phyloP scores from a whole-genome alignment of 2,329 filamentous ascomycete species.

The Periconia sp. region DNA sequence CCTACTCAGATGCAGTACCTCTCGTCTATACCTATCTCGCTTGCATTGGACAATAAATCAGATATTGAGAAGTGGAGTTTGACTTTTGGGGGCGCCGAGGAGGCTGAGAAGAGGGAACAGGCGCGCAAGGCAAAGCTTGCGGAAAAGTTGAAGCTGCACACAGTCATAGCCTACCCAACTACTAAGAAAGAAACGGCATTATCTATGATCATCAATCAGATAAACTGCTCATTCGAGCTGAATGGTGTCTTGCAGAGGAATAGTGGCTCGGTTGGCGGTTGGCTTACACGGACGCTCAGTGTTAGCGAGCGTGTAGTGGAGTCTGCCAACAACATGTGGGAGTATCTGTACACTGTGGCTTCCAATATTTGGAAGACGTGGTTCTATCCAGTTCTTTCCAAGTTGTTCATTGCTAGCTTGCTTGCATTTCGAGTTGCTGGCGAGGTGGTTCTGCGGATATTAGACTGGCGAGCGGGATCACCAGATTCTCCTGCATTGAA shows the following conservation, averaged over 20 bases:
- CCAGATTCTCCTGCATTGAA: constrained; percentile 84
- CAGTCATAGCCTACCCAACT: constrained; percentile 72
- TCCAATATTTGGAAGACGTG: constrained; percentile 74
- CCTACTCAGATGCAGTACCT: constrained; percentile 95
- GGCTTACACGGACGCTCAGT: constrained; percentile 81
- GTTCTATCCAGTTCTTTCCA: constrained; percentile 73
- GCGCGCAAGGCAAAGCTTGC: constrained; percentile 68
- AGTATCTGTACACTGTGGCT: constrained; percentile 68
- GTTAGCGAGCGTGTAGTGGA: constrained; percentile 94
- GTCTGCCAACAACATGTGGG: constrained; percentile 83
- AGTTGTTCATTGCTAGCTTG: constrained; percentile 73
- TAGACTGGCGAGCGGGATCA: constrained; percentile 77
- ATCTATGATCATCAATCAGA: constrained; percentile 81
- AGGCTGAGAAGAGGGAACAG: constrained; percentile 70
- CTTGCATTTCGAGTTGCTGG: constrained; percentile 78
- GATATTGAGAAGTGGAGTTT: constrained; percentile 43
- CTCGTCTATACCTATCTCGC: constrained; percentile 82
- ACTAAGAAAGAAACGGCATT: constrained; percentile 84
- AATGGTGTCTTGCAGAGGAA: constrained; percentile 86
- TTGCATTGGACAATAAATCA: constrained; percentile 72
- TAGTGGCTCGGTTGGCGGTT: constrained; percentile 77
- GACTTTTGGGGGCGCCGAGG: constrained; percentile 58
- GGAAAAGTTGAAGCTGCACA: constrained; percentile 86
- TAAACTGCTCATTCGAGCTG: constrained; percentile 94
- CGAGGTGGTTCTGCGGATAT: constrained; percentile 73